Percentiles rank a stretch among this genome's conserved stretches.
Conservation (phyloP, 257 asterid genomes). For the Leptodermis oblonga region DNA sequence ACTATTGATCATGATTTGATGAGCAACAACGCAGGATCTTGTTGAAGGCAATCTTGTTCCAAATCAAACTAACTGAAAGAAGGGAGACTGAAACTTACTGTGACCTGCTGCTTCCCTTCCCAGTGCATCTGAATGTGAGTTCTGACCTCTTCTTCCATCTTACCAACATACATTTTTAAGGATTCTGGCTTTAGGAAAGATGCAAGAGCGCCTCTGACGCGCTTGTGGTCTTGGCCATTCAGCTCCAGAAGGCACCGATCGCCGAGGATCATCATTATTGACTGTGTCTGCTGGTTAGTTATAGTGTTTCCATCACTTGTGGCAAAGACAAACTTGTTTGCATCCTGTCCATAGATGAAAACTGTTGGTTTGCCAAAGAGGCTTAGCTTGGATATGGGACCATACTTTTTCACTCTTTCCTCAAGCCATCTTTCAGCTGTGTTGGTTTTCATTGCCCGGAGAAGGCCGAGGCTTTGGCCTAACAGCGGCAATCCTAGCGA, state of each 20-base stretch:
- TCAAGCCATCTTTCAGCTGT: slow-evolving; percentile 60
- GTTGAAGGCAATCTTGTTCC: neutral
- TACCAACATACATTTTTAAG: slow-evolving; percentile 54
- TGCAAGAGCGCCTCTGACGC: slow-evolving; percentile 52
- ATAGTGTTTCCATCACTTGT: slow-evolving; percentile 37
- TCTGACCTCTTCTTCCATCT: slow-evolving; percentile 53
- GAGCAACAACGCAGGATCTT: too few relatives aligned
- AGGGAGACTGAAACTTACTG: slow-evolving; percentile 21
- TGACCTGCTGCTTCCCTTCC: slow-evolving; percentile 52
- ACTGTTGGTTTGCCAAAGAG: slow-evolving; percentile 72
- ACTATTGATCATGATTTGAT: too few relatives aligned
- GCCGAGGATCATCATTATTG: slow-evolving; percentile 53
- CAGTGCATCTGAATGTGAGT: slow-evolving; percentile 47
- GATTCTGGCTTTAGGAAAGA: slow-evolving; percentile 63
- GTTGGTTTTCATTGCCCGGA: slow-evolving; percentile 68
- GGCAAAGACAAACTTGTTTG: slow-evolving; percentile 60
- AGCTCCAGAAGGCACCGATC: slow-evolving; percentile 57
- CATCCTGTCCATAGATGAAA: slow-evolving; percentile 67
- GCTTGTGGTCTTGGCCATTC: slow-evolving; percentile 56
- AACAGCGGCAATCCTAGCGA: slow-evolving; percentile 57
- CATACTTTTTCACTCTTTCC: slow-evolving; percentile 46
- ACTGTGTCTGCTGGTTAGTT: slow-evolving; percentile 50
- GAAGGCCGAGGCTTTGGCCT: slow-evolving; percentile 61
- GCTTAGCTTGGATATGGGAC: slow-evolving; percentile 56
- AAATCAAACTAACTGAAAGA: neutral